Evolutionary conservation across 208 protist species (phyloP).

Genomic region (Trypanosoma brucei): DNA sequence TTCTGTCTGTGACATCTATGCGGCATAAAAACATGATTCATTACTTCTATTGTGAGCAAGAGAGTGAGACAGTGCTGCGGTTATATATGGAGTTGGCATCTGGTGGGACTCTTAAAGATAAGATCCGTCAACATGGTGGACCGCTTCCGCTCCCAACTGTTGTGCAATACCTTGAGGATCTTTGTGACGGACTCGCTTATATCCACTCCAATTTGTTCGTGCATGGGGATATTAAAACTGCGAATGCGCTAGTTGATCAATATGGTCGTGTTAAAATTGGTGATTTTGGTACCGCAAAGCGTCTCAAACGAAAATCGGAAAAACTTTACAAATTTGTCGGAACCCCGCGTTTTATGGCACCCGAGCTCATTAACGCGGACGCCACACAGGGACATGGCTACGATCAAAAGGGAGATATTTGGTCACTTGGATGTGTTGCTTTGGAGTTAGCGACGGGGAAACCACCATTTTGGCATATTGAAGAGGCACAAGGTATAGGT

Average conservation of each 20-base stretch:
- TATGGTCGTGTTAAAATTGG: constrained; percentile 89
- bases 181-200: constrained; percentile 86
- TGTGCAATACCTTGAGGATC: constrained; percentile 72
- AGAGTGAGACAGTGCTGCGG: constrained; percentile 66
- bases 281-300: constrained; percentile 92
- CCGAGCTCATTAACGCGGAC: constrained; percentile 80
- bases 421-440: constrained; percentile 86
- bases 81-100: constrained; percentile 92
- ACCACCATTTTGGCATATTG: constrained; percentile 67
- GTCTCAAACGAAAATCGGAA: constrained; percentile 52
- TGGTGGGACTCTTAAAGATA: constrained; percentile 77
- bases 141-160: constrained; percentile 61
- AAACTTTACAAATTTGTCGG: constrained; percentile 78
- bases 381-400: constrained; percentile 46
- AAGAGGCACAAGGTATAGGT: constrained; percentile 67
- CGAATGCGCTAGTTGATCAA: constrained; percentile 82
- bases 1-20: constrained; percentile 86
- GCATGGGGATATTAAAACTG: constrained; percentile 89
- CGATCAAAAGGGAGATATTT: constrained; percentile 89
- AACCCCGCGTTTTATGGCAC: constrained; percentile 92
- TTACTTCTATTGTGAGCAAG: constrained; percentile 90
- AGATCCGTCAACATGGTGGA: constrained; percentile 59
- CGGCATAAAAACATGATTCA: constrained; percentile 92
- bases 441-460: constrained; percentile 84
- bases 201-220: constrained; percentile 84